Conservation (phyloP, 2,329 filamentous ascomycete genomes). For the Aspergillus fumigatiaffinis region DNA sequence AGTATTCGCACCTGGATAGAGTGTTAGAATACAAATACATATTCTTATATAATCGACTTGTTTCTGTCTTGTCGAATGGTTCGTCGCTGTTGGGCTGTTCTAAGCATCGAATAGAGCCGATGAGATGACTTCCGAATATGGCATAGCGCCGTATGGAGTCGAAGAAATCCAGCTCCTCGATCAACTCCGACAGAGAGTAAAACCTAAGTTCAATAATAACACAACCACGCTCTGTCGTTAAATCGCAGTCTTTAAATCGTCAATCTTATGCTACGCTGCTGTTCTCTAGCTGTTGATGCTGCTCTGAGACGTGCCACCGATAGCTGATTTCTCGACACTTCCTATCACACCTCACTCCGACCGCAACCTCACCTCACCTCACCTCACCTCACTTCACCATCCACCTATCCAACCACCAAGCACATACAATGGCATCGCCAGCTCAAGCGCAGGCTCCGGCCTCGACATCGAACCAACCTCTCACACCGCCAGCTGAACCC, state of each 20-base stretch:
- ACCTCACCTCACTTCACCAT: neutral
- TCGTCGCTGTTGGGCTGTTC: neutral
- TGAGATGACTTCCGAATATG: neutral
- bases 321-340: neutral
- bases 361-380: neutral
- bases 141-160: neutral
- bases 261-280: neutral
- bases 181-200: neutral
- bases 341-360: neutral
- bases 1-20: neutral
- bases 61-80: neutral
- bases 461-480: slow-evolving; percentile 32
- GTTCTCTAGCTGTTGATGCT: neutral
- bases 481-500: slow-evolving; percentile 43
- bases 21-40: neutral
- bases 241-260: neutral
- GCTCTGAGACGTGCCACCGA: neutral
- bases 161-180: neutral
- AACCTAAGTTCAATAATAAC: neutral
- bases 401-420: neutral
- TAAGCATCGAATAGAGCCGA: neutral
- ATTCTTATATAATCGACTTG: neutral
- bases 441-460: slow-evolving; percentile 27
- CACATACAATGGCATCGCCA: slow-evolving; percentile 33
- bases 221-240: neutral